phyloP scores from a whole-genome alignment of 495 filamentous ascomycete genomes.

The Xylaria grammica region DNA sequence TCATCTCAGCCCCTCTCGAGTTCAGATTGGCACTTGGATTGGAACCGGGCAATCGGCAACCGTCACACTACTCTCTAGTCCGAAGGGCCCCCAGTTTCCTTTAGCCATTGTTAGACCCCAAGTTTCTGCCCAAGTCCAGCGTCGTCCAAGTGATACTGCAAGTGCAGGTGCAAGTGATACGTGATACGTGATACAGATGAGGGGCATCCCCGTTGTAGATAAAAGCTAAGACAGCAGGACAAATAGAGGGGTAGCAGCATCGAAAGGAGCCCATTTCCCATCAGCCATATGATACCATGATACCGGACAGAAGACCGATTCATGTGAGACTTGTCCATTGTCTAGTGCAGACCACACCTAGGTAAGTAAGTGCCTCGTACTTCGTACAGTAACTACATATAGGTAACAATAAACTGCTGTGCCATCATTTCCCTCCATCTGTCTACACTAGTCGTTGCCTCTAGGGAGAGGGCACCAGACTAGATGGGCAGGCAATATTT shows the following conservation, averaged over 20 bases:
- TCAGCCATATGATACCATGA: constrained; percentile 1
- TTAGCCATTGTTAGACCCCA: constrained; percentile 5
- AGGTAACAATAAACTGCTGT: too few species aligned
- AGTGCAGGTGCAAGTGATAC: too few species aligned
- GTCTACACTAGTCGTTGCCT: too few species aligned
- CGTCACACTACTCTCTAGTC: constrained; percentile 16
- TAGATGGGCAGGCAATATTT: neutral
- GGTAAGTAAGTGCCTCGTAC: neutral
- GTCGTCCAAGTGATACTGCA: constrained; percentile 12
- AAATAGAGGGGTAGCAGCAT: constrained; percentile 19
- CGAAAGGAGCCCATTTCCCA: neutral
- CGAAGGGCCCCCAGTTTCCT: neutral
- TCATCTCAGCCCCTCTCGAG: constrained; percentile 11
- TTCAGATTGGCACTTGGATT: neutral
- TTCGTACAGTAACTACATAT: neutral
- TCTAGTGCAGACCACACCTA: neutral
- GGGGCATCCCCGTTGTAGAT: constrained; percentile 9
- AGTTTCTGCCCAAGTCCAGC: neutral
- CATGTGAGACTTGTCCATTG: constrained; percentile 18
- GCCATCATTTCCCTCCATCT: too few species aligned
- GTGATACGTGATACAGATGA: constrained; percentile 13
- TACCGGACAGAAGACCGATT: too few species aligned
- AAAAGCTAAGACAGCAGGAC: neutral
- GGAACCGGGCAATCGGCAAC: constrained; percentile 18
- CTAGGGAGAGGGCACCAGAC: too few species aligned